Percentiles rank a stretch among this genome's conserved stretches.
phyloP scores from a whole-genome alignment of 1,139 yeast species.

The Debaryomyces psychrophilus region DNA sequence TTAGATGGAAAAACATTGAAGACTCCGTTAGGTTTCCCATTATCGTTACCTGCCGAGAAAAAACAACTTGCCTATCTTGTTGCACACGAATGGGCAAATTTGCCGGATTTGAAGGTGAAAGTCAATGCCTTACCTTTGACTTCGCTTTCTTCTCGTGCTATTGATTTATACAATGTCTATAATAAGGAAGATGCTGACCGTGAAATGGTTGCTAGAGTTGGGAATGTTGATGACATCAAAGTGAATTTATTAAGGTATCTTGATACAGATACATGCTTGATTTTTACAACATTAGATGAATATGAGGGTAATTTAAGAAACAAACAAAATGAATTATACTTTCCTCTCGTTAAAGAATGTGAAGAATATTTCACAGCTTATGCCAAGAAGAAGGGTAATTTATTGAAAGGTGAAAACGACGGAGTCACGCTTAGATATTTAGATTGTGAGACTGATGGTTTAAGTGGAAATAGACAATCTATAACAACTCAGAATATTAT shows the following conservation, averaged over 20 bases:
- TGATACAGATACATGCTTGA: slow-evolving; percentile 91
- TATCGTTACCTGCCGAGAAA: slow-evolving; percentile 65
- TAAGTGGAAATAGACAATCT: slow-evolving; percentile 77
- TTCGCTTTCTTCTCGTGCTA: slow-evolving; percentile 81
- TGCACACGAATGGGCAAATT: slow-evolving; percentile 84
- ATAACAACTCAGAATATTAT: slow-evolving; percentile 65
- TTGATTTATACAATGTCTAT: slow-evolving; percentile 58
- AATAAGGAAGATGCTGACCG: slow-evolving; percentile 29
- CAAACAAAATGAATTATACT: slow-evolving; percentile 74
- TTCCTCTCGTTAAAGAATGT: slow-evolving; percentile 71
- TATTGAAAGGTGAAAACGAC: slow-evolving; percentile 32
- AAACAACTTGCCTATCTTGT: slow-evolving; percentile 70
- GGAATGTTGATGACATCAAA: slow-evolving; percentile 58
- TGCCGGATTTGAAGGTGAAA: slow-evolving; percentile 72
- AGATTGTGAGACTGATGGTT: slow-evolving; percentile 80
- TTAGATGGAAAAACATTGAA: slow-evolving; percentile 76
- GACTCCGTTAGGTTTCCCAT: slow-evolving; percentile 79
- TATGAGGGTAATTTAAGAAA: slow-evolving; percentile 79
- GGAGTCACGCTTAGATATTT: slow-evolving; percentile 52
- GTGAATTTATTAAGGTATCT: slow-evolving; percentile 70
- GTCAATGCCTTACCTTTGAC: slow-evolving; percentile 86
- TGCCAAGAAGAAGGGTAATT: slow-evolving; percentile 28
- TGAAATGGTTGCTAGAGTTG: slow-evolving; percentile 61
- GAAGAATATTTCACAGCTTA: slow-evolving; percentile 61
- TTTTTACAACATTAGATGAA: slow-evolving; percentile 80